Conservation (phyloP, 345 rosid genomes). For the Capsella bursapastoris region DNA sequence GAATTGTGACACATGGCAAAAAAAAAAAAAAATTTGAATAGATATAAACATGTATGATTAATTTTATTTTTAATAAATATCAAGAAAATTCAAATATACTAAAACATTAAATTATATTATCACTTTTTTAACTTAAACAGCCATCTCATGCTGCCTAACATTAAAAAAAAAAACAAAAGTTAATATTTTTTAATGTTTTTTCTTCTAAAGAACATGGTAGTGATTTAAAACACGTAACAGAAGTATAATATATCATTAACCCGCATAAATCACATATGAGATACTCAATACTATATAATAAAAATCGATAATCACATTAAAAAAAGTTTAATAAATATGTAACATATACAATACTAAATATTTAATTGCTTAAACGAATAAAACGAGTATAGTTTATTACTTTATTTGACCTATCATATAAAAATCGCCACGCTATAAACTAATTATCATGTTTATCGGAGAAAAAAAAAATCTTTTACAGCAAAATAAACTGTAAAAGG, state of each 20-base stretch:
- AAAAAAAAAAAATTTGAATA: too few species aligned
- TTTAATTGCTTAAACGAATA: background rate
- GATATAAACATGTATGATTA: too few species aligned
- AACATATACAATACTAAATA: background rate
- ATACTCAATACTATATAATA: background rate
- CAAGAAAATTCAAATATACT: too few species aligned
- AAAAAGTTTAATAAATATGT: background rate
- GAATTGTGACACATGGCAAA: too few species aligned
- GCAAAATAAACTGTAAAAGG: conserved; percentile 8
- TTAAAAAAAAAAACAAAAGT: too few species aligned
- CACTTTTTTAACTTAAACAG: too few species aligned
- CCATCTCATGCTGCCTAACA: too few species aligned
- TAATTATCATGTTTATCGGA: background rate
- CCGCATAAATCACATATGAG: conserved; percentile 8
- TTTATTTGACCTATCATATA: background rate
- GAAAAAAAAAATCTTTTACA: background rate
- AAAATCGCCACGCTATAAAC: conserved; percentile 2
- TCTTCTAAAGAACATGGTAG: too few species aligned
- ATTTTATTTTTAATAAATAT: too few species aligned
- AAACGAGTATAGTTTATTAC: background rate
- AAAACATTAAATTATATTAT: too few species aligned
- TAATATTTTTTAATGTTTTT: too few species aligned
- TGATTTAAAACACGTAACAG: too few species aligned
- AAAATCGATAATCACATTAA: background rate
- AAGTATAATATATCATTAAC: background rate